These are phyloP conservation scores for Epicoccum sorghinum DNA, from an alignment of 2,329 filamentous ascomycete species.

Conservation along the genomic window DNA sequence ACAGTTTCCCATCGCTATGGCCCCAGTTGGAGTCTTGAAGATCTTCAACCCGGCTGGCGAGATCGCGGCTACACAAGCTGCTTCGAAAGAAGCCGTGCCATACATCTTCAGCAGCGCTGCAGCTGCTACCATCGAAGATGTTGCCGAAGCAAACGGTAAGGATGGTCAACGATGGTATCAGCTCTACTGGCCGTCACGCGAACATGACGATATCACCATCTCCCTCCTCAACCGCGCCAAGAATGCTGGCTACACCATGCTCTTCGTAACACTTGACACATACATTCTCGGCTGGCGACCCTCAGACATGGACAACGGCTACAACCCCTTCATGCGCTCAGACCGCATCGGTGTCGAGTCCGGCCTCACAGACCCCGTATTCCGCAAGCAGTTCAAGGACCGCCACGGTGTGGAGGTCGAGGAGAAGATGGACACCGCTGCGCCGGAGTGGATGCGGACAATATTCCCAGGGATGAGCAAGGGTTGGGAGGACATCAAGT, in stretches of 20 bases:
- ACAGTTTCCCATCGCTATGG: conserved; percentile 63
- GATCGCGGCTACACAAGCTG: conserved; percentile 64
- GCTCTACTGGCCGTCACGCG: conserved; percentile 72
- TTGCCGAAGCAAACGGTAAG: conserved; percentile 60
- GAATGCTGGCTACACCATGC: conserved; percentile 63
- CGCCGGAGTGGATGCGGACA: conserved; percentile 31
- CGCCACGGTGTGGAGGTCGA: conserved; percentile 45
- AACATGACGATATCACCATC: conserved; percentile 66
- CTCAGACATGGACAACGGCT: conserved; percentile 66
- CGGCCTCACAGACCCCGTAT: conserved; percentile 72
- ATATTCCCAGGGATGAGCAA: conserved; percentile 56
- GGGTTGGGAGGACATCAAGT: conserved; percentile 66
- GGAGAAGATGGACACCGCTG: conserved; percentile 47
- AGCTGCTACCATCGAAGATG: conserved; percentile 66
- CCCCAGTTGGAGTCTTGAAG: conserved; percentile 69
- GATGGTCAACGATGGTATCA: conserved; percentile 70
- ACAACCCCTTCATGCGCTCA: conserved; percentile 37
- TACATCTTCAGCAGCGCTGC: conserved; percentile 70
- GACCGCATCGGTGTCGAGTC: conserved; percentile 60
- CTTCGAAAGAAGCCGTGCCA: conserved; percentile 64
- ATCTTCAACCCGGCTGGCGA: conserved; percentile 72
- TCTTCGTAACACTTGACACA: conserved; percentile 75
- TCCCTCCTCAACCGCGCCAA: conserved; percentile 67
- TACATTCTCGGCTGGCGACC: conserved; percentile 71
- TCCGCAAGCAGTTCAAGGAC: conserved; percentile 62